These are phyloP conservation scores for Aspergillus fumigatus DNA, from an alignment of 2,329 filamentous ascomycete species.

Conservation along the genomic window DNA sequence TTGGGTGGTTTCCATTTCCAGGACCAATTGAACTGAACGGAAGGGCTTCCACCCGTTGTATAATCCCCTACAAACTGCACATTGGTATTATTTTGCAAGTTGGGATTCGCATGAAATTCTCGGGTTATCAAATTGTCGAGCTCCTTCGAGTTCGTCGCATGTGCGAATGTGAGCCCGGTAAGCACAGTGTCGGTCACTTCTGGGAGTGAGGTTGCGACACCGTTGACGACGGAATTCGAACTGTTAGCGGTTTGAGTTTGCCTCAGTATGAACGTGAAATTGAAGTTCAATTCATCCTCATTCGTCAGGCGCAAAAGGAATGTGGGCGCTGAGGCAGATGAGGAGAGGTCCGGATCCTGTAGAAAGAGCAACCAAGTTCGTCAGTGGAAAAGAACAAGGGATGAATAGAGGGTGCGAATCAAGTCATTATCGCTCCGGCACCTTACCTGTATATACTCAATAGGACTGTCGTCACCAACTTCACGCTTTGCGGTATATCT, in stretches of 20 bases:
- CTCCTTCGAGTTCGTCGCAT: slow-evolving; percentile 78
- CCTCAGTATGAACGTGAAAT: slow-evolving; percentile 80
- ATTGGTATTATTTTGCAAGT: slow-evolving; percentile 94
- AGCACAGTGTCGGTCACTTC: slow-evolving; percentile 66
- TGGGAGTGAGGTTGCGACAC: slow-evolving; percentile 48
- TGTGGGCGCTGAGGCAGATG: slow-evolving; percentile 49
- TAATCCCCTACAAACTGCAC: slow-evolving; percentile 94
- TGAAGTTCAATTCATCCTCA: slow-evolving; percentile 89
- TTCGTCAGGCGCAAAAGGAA: slow-evolving; percentile 85
- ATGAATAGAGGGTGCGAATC: background rate
- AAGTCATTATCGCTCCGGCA: slow-evolving; percentile 7
- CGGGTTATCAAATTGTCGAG: slow-evolving; percentile 90
- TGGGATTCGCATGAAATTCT: slow-evolving; percentile 95
- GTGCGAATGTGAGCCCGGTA: slow-evolving; percentile 86
- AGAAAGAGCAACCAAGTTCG: background rate
- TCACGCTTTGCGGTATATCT: slow-evolving; percentile 70
- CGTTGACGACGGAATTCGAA: slow-evolving; percentile 50
- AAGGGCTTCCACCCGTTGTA: slow-evolving; percentile 73
- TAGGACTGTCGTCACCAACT: slow-evolving; percentile 64
- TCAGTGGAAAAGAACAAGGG: background rate
- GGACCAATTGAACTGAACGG: slow-evolving; percentile 86
- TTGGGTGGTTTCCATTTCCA: slow-evolving; percentile 98
- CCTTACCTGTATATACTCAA: slow-evolving; percentile 88
- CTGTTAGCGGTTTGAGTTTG: slow-evolving; percentile 45
- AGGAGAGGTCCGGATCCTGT: slow-evolving; percentile 70